Percentiles rank a stretch among this genome's conserved stretches.
phyloP scores from a whole-genome alignment of 345 rosid genomes.

The Linum trigynum region DNA sequence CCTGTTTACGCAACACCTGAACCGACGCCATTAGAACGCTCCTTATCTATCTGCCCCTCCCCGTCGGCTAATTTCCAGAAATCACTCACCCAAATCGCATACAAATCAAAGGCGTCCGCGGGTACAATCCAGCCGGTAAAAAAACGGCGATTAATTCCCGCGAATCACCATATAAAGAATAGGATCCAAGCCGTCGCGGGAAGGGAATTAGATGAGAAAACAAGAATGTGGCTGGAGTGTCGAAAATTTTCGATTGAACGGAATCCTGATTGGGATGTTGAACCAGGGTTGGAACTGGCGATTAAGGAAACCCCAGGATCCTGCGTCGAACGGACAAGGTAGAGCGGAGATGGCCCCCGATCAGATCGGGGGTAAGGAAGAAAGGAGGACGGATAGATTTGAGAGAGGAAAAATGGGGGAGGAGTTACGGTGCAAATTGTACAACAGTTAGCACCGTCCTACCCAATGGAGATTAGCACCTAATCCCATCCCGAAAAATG shows the following conservation, averaged over 20 bases:
- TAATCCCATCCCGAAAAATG: no score
- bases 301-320: constrained; percentile 1
- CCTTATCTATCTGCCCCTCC: neutral
- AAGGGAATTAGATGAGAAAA: neutral
- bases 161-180: neutral
- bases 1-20: constrained; percentile 77
- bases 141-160: neutral
- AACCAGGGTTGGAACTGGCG: neutral
- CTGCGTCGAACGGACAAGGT: neutral
- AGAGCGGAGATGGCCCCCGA: constrained; percentile 1
- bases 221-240: neutral
- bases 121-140: neutral
- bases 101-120: neutral
- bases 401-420: neutral
- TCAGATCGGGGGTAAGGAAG: constrained; percentile 4
- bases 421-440: no score
- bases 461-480: no score
- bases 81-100: neutral
- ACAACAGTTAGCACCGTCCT: no score
- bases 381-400: neutral
- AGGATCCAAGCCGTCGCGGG: neutral
- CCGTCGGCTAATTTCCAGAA: neutral
- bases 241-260: neutral
- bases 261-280: neutral
- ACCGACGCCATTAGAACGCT: constrained; percentile 69